Conservation (phyloP, 129 eudicot species). For the Pseudognaphalium luteoalbum region DNA sequence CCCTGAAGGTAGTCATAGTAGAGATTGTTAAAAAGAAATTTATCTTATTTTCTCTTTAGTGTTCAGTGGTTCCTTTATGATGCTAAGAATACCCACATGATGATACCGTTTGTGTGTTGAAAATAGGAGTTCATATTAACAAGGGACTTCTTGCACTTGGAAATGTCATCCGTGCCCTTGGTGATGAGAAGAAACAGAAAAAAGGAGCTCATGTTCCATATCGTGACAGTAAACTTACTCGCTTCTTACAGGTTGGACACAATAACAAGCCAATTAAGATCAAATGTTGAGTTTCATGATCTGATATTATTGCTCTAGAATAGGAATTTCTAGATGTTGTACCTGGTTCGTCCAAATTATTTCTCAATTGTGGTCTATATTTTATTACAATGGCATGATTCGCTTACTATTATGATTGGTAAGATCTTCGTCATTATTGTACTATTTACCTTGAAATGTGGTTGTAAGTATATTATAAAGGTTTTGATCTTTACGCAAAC, state of each 20-base stretch:
- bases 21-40: too few relatives aligned
- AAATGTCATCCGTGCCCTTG: conserved; percentile 76
- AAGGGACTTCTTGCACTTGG: too few relatives aligned
- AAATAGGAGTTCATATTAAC: too few relatives aligned
- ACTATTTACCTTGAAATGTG: not conserved
- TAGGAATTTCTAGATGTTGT: not conserved
- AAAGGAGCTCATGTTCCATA: conserved; percentile 46
- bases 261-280: too few relatives aligned
- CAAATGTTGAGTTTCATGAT: too few relatives aligned
- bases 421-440: conserved; percentile 22
- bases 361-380: not conserved
- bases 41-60: too few relatives aligned
- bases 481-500: not conserved
- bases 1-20: conserved; percentile 34
- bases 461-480: not conserved
- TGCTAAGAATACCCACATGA: too few relatives aligned
- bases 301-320: not conserved
- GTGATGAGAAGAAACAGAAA: conserved; percentile 77
- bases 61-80: too few relatives aligned
- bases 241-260: too few relatives aligned
- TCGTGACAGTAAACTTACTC: too few relatives aligned
- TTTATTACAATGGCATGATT: conserved; percentile 60
- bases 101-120: too few relatives aligned
- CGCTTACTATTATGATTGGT: conserved; percentile 99
- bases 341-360: not conserved